phyloP scores from a whole-genome alignment of 306 rosid species.

The Carpinus fangiana region DNA sequence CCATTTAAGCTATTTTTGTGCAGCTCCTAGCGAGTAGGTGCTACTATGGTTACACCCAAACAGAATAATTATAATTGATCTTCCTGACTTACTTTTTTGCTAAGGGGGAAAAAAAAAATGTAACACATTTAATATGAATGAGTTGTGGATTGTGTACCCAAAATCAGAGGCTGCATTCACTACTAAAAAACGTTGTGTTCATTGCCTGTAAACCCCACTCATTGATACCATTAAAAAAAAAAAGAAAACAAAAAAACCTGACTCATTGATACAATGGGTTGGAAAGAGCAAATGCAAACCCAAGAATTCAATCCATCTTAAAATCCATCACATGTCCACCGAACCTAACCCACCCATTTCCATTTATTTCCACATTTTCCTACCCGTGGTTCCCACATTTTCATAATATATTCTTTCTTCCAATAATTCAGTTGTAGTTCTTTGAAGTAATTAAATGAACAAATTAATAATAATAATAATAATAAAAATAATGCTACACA shows the following conservation, averaged over 20 bases:
- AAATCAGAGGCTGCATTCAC: background rate
- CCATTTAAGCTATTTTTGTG: too few species aligned
- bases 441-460: background rate
- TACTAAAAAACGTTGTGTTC: too few species aligned
- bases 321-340: slow-evolving; percentile 1
- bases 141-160: background rate
- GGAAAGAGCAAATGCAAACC: slow-evolving; percentile 11
- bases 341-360: slow-evolving; percentile 30
- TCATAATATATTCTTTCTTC: background rate
- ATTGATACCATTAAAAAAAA: too few species aligned
- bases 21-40: too few species aligned
- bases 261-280: background rate
- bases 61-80: too few species aligned
- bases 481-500: too few species aligned
- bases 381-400: background rate
- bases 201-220: too few species aligned
- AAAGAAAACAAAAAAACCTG: background rate
- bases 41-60: too few species aligned
- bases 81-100: too few species aligned
- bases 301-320: slow-evolving; percentile 5
- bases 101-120: too few species aligned
- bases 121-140: background rate
- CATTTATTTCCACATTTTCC: slow-evolving; percentile 14
- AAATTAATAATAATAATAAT: too few species aligned
- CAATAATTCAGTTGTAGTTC: background rate